Evolutionary conservation across 371 early-diverging fungal genomes (phyloP), one percentile per base, ranked within the genome.

Genomic region (Mucor saturninus): DNA sequence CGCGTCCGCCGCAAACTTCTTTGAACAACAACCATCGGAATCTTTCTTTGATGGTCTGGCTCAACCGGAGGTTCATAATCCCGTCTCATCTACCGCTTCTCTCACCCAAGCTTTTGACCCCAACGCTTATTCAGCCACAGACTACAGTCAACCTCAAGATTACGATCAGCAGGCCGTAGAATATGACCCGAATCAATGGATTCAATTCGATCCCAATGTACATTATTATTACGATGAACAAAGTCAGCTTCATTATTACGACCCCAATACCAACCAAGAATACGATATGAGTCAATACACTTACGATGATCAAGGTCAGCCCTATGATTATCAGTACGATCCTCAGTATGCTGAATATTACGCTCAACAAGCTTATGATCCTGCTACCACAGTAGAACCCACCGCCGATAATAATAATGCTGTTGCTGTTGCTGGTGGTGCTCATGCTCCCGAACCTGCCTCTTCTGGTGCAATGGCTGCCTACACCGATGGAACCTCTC

Each of bases 201-300:
- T 68, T 31, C 49, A 69, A 31, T 74, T 71, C 54, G 74, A 72
- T 62, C 71, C 73, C 9, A 76, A 73, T 59, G 54, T 66, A 14
- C 76, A 76, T 60, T 76, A 76, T 52, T 76, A 73, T 31, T 76
- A 76, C 54, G 76, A 76, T 59, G 76, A 76, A 15, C 71, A 73
- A 43, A 67, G 66, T 5, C 69, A 68, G 26, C 32, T 71, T 1
- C 76, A 76, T 45, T 76, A 73, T 56, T 76, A 76, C 61, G 76
- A 76, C 45, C 76, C 76, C 6, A 76, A 73, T 48, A 76, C 76
- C 9, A 71, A 71, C 48, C 65, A 72, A 46, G 74, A 71, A 54
- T 71, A 71, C 35, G 74, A 74, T 51, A 69, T 69, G 62, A 69
- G 65, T 45, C 65, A 65, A 59, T 70, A 69, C 28, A 57, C 39